Evolutionary conservation across 225 moss, liverwort and hornwort species (phyloP).

Genomic region (Pseudisothecium myosuroides): DNA sequence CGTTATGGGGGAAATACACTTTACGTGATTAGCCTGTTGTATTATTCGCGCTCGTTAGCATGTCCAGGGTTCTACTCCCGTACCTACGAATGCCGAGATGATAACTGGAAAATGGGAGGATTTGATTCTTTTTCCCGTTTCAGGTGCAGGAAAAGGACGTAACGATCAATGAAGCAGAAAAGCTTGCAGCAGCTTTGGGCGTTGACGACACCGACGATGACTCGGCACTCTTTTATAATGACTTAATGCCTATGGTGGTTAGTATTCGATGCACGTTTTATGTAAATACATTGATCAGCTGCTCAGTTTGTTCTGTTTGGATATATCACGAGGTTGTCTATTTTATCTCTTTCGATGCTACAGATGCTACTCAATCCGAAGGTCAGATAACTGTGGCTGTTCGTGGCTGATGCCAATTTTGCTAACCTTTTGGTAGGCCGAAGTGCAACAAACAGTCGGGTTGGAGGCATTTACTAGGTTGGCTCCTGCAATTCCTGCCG

Average conservation of each 20-base stretch:
- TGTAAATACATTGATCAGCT: neutral
- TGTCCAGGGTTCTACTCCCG: neutral
- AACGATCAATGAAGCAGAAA: constrained; percentile 55
- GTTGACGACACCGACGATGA: constrained; percentile 54
- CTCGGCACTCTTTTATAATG: constrained; percentile 82
- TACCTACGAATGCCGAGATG: neutral
- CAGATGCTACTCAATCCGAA: neutral
- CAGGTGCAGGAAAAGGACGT: constrained; percentile 27
- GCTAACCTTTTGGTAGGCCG: constrained; percentile 41
- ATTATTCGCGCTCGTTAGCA: neutral
- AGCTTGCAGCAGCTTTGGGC: constrained; percentile 42
- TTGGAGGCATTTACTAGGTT: constrained; percentile 67
- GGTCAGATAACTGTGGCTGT: neutral
- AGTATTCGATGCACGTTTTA: neutral
- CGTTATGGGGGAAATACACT: neutral
- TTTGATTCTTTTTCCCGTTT: constrained; percentile 1
- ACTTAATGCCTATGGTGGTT: constrained; percentile 96
- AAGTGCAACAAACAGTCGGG: constrained; percentile 65
- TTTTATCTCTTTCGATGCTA: neutral
- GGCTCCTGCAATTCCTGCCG: constrained; percentile 79
- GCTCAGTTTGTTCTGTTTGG: neutral
- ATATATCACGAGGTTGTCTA: neutral
- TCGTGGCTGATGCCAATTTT: neutral
- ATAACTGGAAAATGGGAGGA: neutral
- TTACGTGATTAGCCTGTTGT: neutral